phyloP scores from a whole-genome alignment of 2,329 filamentous ascomycete species.

The Stachybotrys chartarum region DNA sequence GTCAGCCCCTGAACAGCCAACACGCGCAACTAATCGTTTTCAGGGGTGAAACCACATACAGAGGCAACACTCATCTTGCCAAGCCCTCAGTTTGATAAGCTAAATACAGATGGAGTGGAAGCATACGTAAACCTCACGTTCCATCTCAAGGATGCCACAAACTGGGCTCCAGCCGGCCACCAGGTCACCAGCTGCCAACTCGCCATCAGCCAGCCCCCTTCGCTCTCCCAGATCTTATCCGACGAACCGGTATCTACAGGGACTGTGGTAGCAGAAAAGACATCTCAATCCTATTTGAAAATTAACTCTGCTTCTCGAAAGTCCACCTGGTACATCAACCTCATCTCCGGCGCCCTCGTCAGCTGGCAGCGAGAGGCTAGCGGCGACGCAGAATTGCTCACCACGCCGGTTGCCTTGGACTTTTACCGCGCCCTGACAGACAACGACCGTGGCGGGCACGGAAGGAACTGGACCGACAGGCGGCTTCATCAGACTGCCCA shows the following conservation, averaged over 20 bases:
- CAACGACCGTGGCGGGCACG: slow-evolving; percentile 54
- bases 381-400: slow-evolving; percentile 31
- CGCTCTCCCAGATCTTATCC: slow-evolving; percentile 15
- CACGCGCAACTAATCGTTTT: not conserved
- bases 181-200: slow-evolving; percentile 44
- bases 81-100: slow-evolving; percentile 6
- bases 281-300: slow-evolving; percentile 14
- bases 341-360: slow-evolving; percentile 30
- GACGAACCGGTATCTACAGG: slow-evolving; percentile 9
- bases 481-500: slow-evolving; percentile 38
- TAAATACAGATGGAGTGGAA: slow-evolving; percentile 20
- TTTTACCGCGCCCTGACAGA: slow-evolving; percentile 62
- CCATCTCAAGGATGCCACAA: slow-evolving; percentile 29
- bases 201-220: slow-evolving; percentile 25
- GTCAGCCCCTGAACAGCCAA: not conserved
- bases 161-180: slow-evolving; percentile 46
- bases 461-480: slow-evolving; percentile 47
- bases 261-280: slow-evolving; percentile 12
- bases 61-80: slow-evolving; percentile 24
- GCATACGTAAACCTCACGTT: slow-evolving; percentile 44
- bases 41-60: slow-evolving; percentile 36
- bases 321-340: slow-evolving; percentile 36
- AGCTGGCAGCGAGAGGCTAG: slow-evolving; percentile 29
- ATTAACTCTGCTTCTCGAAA: slow-evolving; percentile 25
- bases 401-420: slow-evolving; percentile 36